These are phyloP conservation scores for Coniochaeta sp. DNA, from an alignment of 2,329 filamentous ascomycete species.

Conservation along the genomic window DNA sequence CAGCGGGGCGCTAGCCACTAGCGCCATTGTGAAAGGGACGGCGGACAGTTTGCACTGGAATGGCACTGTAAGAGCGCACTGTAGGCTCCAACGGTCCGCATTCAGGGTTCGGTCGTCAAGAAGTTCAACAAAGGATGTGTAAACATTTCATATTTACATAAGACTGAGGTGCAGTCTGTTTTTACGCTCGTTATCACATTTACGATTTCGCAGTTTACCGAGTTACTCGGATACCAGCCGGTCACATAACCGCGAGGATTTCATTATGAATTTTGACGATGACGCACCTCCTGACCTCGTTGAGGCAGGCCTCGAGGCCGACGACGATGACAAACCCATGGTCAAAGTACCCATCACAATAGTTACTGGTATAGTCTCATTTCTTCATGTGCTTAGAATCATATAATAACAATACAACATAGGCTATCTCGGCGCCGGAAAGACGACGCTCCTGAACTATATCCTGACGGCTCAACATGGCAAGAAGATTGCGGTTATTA, in stretches of 20 bases:
- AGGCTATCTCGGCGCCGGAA: conserved; percentile 94
- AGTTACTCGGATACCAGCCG: too few relatives aligned
- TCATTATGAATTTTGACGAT: conserved; percentile 57
- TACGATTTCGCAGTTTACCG: too few relatives aligned
- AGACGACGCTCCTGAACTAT: conserved; percentile 92
- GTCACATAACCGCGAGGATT: neutral
- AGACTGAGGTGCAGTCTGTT: too few relatives aligned
- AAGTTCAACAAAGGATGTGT: too few relatives aligned
- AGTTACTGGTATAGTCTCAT: conserved; percentile 61
- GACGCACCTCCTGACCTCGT: conserved; percentile 56
- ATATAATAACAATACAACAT: neutral
- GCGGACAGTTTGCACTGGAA: neutral
- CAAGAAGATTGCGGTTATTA: conserved; percentile 95
- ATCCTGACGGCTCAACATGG: conserved; percentile 92
- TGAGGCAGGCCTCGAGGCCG: conserved; percentile 32
- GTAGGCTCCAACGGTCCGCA: neutral
- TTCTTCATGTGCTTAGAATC: neutral
- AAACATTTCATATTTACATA: too few relatives aligned
- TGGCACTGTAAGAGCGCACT: neutral
- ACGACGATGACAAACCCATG: conserved; percentile 38
- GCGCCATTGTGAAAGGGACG: neutral
- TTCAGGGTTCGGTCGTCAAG: too few relatives aligned
- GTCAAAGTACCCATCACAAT: conserved; percentile 78
- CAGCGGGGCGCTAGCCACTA: neutral
- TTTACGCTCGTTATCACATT: too few relatives aligned